These are phyloP conservation scores for Protoeuglena noctilucae DNA, from an alignment of 139 green algal species.

Conservation along the genomic window DNA sequence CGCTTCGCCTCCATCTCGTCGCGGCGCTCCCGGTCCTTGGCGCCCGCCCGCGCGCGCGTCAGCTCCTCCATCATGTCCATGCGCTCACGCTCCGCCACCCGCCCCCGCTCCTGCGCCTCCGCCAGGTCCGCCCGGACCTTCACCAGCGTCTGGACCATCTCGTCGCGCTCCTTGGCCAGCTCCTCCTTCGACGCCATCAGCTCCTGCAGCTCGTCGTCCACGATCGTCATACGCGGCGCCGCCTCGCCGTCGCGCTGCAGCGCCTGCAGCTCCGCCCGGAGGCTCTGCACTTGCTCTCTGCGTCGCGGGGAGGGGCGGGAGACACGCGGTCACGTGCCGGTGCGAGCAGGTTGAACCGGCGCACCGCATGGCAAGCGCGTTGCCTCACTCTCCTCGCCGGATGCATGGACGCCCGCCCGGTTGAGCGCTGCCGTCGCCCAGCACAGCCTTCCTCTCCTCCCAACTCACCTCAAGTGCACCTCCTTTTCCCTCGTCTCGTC, in stretches of 20 bases:
- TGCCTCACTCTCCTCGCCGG: too few relatives aligned
- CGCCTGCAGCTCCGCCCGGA: not conserved
- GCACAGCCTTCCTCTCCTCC: too few relatives aligned
- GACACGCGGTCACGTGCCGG: too few relatives aligned
- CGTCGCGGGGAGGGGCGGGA: too few relatives aligned
- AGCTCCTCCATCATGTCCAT: slow-evolving; percentile 45
- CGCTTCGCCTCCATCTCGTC: slow-evolving; percentile 32
- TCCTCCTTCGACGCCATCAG: slow-evolving; percentile 65
- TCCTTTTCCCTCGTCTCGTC: slow-evolving; percentile 65
- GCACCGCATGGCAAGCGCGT: too few relatives aligned
- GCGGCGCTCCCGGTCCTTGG: too few relatives aligned
- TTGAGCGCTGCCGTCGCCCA: too few relatives aligned
- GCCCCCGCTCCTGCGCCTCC: slow-evolving; percentile 48
- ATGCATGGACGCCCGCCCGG: too few relatives aligned
- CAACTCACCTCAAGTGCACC: slow-evolving; percentile 12
- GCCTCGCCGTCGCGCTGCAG: slow-evolving; percentile 11
- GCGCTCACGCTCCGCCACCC: slow-evolving; percentile 41
- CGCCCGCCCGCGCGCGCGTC: too few relatives aligned
- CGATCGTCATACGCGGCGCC: slow-evolving; percentile 49
- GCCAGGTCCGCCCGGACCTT: slow-evolving; percentile 25
- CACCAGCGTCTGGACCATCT: slow-evolving; percentile 43
- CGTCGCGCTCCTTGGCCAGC: slow-evolving; percentile 49
- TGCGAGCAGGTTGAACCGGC: too few relatives aligned
- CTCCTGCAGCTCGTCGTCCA: slow-evolving; percentile 63
- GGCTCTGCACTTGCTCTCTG: not conserved